A percentile compares a stretch with the other conserved stretches of the same genome.
Evolutionary conservation across 495 filamentous ascomycete species (phyloP).

Genomic region (Xylaria telfairii): DNA sequence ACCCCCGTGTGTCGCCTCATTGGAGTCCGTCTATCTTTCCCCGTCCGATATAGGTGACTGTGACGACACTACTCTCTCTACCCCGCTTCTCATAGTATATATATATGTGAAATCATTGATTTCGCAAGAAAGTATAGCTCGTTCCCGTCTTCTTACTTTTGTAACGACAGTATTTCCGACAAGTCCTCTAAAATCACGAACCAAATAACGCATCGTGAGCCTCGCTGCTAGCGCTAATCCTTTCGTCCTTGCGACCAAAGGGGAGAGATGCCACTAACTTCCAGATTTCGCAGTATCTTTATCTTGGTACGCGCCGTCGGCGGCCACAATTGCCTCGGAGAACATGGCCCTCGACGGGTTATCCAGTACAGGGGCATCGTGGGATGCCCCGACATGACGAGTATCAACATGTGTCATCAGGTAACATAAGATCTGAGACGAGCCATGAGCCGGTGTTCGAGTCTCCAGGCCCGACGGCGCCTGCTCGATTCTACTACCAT

Average conservation of each 20-base stretch:
- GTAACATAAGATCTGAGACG: constrained; percentile 43
- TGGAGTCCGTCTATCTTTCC: neutral
- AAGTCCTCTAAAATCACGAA: neutral
- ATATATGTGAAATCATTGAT: constrained; percentile 1
- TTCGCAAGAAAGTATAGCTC: neutral
- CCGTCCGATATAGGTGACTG: constrained; percentile 20
- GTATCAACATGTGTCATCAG: constrained; percentile 43
- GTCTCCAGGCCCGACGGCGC: constrained; percentile 32
- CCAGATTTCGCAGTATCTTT: neutral
- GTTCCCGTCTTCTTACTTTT: neutral
- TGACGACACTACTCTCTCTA: constrained; percentile 18
- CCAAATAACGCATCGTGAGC: constrained; percentile 20
- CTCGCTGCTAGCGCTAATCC: constrained; percentile 13
- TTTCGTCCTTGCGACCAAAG: neutral
- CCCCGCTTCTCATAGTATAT: constrained; percentile 11
- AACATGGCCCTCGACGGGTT: constrained; percentile 41
- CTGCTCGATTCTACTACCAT: constrained; percentile 21
- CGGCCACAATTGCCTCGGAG: constrained; percentile 34
- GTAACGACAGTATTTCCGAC: neutral
- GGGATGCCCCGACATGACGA: constrained; percentile 32
- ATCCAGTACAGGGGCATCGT: constrained; percentile 42
- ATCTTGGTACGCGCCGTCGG: constrained; percentile 38
- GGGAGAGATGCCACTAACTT: neutral
- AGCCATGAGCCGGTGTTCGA: constrained; percentile 47
- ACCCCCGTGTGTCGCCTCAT: neutral